Evolutionary conservation across 768 basidiomycete species (phyloP), one percentile per base, ranked within the genome.

Genomic region (Termitomyces sp.): DNA sequence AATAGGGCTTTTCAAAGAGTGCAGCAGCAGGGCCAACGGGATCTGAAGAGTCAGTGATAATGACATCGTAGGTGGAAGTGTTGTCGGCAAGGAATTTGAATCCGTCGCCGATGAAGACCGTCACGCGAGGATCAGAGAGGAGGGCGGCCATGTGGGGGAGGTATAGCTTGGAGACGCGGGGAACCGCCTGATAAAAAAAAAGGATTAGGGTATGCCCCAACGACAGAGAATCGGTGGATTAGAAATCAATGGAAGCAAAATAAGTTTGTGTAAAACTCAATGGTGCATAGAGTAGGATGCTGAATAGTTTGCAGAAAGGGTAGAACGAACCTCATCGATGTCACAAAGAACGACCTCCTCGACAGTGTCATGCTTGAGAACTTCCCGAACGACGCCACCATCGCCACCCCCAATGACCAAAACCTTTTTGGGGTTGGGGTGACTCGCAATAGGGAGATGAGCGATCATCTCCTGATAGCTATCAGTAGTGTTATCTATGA

Each of bases 381-480:
- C 93, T 73, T 99, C 96, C 48, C 96, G 88, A 44, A 99, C 93
- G 61, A 98, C 96, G 64, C 96, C 97, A 43, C 97, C 97, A 72
- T 99, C 97, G 30, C 97, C 97, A 50, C 96, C 97, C 49, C 97
- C 97, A 60, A 99, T 95, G 57, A 99, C 97, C 34, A 99, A 86
- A 18, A 98, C 96, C 67, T 89, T 87, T 74, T 91, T 89, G 0
- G 96, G 97, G 78, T 97, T 91, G 24, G 97, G 96, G 74, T 99
- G 97, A 59, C 88, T 93, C 13, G 93, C 88, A 62, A 98, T 81
- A n/a, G 97, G 97, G 53, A 99, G 76, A 76, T 98, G 96, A 5
- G 96, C 83, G 68, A 99, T 98, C 96, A 98, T 97, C 77, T 99
- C 96, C 69, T 98, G 95, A 74, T 98, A 98, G 12, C 94, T 97